Conservation (phyloP, 2,329 filamentous ascomycete species). For the Nakataea oryzae region DNA sequence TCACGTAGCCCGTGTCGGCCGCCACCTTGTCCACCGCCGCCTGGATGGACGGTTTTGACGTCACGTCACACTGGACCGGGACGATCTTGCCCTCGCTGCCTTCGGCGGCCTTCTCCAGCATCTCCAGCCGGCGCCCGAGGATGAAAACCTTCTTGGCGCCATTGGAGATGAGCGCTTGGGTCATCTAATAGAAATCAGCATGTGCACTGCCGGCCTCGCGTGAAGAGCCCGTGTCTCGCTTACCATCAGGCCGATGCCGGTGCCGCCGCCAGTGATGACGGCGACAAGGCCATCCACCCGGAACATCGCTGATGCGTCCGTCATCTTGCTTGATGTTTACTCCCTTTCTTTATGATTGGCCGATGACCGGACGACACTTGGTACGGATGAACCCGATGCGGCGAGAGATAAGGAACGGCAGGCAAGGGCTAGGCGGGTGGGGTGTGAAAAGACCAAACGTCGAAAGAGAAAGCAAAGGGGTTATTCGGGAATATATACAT, state of each 20-base stretch:
- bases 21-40: slow-evolving; percentile 46
- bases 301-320: slow-evolving; percentile 22
- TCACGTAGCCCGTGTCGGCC: slow-evolving; percentile 46
- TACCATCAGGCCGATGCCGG: slow-evolving; percentile 20
- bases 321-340: background rate
- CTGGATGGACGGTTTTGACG: slow-evolving; percentile 37
- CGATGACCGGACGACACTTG: background rate
- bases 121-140: slow-evolving; percentile 33
- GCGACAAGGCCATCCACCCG: slow-evolving; percentile 38
- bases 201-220: no score
- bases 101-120: slow-evolving; percentile 28
- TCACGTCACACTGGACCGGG: slow-evolving; percentile 29
- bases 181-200: slow-evolving; percentile 19
- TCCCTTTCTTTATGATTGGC: background rate
- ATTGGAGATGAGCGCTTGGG: slow-evolving; percentile 35
- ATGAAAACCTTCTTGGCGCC: slow-evolving; percentile 41
- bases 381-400: background rate
- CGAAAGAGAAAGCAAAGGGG: no score
- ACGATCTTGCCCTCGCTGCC: slow-evolving; percentile 13
- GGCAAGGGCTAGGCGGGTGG: background rate
- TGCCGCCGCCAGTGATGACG: slow-evolving; percentile 45
- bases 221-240: background rate
- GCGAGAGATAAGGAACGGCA: background rate
- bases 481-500: background rate
- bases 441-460: background rate